Evolutionary conservation across 495 filamentous ascomycete genomes (phyloP).

Genomic region (Talaromyces proteolyticus): DNA sequence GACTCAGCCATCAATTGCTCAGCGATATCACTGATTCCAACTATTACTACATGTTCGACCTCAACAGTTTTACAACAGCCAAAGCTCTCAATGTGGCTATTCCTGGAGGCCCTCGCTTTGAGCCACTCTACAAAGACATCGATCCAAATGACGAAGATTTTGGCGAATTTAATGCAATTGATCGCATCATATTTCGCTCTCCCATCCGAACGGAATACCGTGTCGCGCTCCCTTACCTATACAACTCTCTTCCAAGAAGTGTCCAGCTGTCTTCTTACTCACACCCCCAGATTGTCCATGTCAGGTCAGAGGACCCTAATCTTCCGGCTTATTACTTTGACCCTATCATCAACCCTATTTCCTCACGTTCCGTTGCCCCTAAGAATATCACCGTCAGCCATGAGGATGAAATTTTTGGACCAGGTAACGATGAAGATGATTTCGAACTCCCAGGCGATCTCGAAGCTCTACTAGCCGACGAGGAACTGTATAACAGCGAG

Average conservation of each 20-base stretch:
- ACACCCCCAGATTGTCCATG: conserved; percentile 87
- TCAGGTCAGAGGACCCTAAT: conserved; percentile 79
- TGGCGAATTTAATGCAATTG: conserved; percentile 99
- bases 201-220: conserved; percentile 96
- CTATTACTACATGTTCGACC: conserved; percentile 97
- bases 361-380: conserved; percentile 86
- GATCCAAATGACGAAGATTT: conserved; percentile 99
- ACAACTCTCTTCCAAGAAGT: conserved; percentile 93
- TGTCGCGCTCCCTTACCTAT: conserved; percentile 89
- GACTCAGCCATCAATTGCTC: conserved; percentile 83
- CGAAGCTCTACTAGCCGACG: conserved; percentile 84
- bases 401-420: conserved; percentile 92
- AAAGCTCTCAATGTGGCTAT: conserved; percentile 97
- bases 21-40: conserved; percentile 94
- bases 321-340: conserved; percentile 98
- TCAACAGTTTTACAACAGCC: conserved; percentile 91
- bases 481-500: conserved; percentile 84
- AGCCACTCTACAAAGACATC: conserved; percentile 97
- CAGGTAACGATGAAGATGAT: conserved; percentile 77
- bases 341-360: conserved; percentile 95
- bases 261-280: conserved; percentile 94
- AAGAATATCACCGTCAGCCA: conserved; percentile 92
- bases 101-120: conserved; percentile 93
- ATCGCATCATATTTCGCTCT: conserved; percentile 96
- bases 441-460: conserved; percentile 78